Base-by-base conservation (phyloP, 2,329 filamentous ascomycete genomes). In the Penicillium psychrosexuale region DNA sequence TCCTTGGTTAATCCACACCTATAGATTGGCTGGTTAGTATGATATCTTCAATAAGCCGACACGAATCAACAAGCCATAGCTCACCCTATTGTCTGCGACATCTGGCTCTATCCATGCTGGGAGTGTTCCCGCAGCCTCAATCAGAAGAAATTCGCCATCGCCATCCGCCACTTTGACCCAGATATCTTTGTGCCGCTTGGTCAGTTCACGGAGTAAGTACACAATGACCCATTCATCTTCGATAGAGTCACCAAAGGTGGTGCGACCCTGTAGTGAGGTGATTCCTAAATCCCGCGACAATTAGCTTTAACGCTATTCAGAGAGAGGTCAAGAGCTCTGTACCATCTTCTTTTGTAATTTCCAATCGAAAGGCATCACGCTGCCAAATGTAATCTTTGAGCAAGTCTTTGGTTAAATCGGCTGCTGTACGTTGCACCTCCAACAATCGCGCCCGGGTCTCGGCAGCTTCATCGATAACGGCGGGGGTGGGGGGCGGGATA, bases 201-300 rank as follows among this genome's bases (percentile, higher is more conserved):
- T 92, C 63, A 97, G 76, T 73, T 96, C 88, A 42, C 89, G 85
- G 30, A 99, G 79, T 5, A 97, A 77, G 74, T 92, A 96, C 19
- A 97, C 92, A 56, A 97, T 87, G 6, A 97, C 82, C 95, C 94
- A 99, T 77, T 99, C 95, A 66, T 99, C 94, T 67, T 96, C 93
- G 4, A 97, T 86, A 0, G 91, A 94, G 73, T 99, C 95, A 8
- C 93, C 92, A 66, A 91, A 97, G 69, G 93, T 89, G 0, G 91
- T 94, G 48, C 80, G 79, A 19, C 93, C 93, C 59, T 84, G 82
- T 6, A 99, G 81, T 60, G 86, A 85, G 63, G 77, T 79, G 46
- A 73, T 68, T 3, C 77, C 78, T 80, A 60, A 30, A 53, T 46
- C 12, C 27, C n/a, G 42, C 17, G 28, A 52, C 57, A 22, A 64